Evolutionary conservation across 345 rosid genomes (phyloP).

Genomic region (Rubroshorea leprosula): DNA sequence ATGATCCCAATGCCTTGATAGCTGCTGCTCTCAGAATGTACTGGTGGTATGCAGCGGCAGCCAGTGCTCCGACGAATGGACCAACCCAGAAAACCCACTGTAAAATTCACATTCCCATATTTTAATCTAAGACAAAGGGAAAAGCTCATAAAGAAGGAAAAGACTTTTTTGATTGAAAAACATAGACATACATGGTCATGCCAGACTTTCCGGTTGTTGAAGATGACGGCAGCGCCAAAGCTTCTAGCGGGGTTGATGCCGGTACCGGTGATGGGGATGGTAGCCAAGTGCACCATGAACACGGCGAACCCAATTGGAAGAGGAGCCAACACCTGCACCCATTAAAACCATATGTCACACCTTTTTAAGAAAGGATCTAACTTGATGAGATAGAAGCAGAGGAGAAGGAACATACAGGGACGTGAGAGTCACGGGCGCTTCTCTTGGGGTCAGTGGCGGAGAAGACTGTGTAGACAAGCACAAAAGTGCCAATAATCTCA

Average conservation of each 20-base stretch:
- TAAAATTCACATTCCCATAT: background rate
- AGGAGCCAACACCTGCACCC: slow-evolving; percentile 55
- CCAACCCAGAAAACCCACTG: slow-evolving; percentile 85
- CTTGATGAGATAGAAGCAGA: background rate
- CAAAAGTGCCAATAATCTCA: slow-evolving; percentile 50
- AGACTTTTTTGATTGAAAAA: background rate
- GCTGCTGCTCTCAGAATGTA: slow-evolving; percentile 56
- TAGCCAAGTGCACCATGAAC: slow-evolving; percentile 67
- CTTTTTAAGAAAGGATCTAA: background rate
- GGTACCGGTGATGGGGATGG: slow-evolving; percentile 64
- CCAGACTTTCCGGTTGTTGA: slow-evolving; percentile 44
- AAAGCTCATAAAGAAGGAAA: background rate
- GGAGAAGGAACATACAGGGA: slow-evolving; percentile 38
- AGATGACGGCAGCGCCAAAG: slow-evolving; percentile 61
- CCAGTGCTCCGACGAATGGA: slow-evolving; percentile 55
- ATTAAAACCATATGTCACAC: too few relatives aligned
- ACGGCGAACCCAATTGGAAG: slow-evolving; percentile 63
- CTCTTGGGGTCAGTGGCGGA: slow-evolving; percentile 90
- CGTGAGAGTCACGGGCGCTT: slow-evolving; percentile 80
- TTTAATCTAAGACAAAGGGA: background rate
- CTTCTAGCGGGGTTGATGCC: slow-evolving; percentile 72
- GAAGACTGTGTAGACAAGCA: slow-evolving; percentile 18
- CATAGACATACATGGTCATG: slow-evolving; percentile 42
- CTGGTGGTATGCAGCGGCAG: slow-evolving; percentile 63
- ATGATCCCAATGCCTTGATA: slow-evolving; percentile 59